Conservation (phyloP, 768 basidiomycete genomes). For the Kwoniella dendrophila region DNA sequence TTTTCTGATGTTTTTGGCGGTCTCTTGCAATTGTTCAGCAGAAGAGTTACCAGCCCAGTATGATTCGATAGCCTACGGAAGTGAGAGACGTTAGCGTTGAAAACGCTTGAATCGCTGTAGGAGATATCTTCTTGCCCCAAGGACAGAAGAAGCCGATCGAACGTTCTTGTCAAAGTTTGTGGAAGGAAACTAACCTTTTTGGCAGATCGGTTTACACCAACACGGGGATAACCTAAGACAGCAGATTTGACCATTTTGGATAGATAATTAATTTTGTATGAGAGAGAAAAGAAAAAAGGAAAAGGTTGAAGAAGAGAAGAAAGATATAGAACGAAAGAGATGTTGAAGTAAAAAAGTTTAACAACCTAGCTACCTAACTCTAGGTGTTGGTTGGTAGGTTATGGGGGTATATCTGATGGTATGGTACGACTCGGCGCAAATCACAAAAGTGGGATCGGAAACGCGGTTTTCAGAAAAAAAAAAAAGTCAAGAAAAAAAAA, state of each 20-base stretch:
- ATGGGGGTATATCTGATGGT: neutral
- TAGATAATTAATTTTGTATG: constrained; percentile 14
- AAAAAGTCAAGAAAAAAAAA: too few species aligned
- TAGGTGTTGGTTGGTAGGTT: constrained; percentile 1
- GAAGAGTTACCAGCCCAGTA: constrained; percentile 95
- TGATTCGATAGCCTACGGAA: constrained; percentile 81
- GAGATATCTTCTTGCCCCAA: neutral
- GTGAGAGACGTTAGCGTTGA: constrained; percentile 2
- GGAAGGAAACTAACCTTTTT: constrained; percentile 38
- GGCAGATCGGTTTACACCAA: constrained; percentile 62
- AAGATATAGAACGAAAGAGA: constrained; percentile 28
- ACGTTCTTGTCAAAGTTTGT: constrained; percentile 2
- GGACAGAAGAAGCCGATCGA: constrained; percentile 5
- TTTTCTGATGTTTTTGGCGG: constrained; percentile 83
- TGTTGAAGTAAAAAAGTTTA: too few species aligned
- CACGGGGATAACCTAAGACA: constrained; percentile 90
- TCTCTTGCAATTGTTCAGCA: constrained; percentile 83
- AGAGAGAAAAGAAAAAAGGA: constrained; percentile 15
- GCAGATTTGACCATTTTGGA: constrained; percentile 71
- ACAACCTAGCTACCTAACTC: too few species aligned
- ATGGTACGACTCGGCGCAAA: too few species aligned
- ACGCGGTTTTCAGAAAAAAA: neutral
- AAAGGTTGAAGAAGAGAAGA: constrained; percentile 23
- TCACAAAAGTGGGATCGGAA: constrained; percentile 5
- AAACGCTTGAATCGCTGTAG: neutral